Evolutionary conservation across 345 rosid species (phyloP).

Genomic region (Xanthoceras sorbifolium): DNA sequence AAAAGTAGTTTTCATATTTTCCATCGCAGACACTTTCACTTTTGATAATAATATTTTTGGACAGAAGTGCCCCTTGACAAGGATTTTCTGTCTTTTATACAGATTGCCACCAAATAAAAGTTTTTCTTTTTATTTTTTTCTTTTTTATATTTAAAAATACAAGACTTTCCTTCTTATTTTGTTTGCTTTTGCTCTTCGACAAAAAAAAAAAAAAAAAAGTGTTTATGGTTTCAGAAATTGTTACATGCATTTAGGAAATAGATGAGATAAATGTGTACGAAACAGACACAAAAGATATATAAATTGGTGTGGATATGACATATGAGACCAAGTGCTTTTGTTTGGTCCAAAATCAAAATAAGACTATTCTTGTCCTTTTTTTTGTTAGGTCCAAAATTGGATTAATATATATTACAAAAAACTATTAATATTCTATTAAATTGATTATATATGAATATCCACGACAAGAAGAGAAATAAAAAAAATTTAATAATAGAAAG

Average conservation of each 20-base stretch:
- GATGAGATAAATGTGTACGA: not conserved
- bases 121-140: not conserved
- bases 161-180: not conserved
- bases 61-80: not conserved
- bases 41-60: not conserved
- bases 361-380: not conserved
- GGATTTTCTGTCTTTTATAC: not conserved
- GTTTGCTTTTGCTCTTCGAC: not conserved
- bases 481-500: too few relatives aligned
- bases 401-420: too few relatives aligned
- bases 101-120: not conserved
- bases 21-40: not conserved
- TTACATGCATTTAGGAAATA: not conserved
- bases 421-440: too few relatives aligned
- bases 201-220: not conserved
- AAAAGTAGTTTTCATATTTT: not conserved
- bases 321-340: not conserved
- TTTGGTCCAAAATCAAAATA: not conserved
- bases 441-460: too few relatives aligned
- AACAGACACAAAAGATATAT: not conserved
- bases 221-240: not conserved
- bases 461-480: too few relatives aligned
- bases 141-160: not conserved
- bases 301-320: not conserved
- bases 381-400: not conserved